Conservation (phyloP, 139 green algal genomes). For the Gonium pectorale region DNA sequence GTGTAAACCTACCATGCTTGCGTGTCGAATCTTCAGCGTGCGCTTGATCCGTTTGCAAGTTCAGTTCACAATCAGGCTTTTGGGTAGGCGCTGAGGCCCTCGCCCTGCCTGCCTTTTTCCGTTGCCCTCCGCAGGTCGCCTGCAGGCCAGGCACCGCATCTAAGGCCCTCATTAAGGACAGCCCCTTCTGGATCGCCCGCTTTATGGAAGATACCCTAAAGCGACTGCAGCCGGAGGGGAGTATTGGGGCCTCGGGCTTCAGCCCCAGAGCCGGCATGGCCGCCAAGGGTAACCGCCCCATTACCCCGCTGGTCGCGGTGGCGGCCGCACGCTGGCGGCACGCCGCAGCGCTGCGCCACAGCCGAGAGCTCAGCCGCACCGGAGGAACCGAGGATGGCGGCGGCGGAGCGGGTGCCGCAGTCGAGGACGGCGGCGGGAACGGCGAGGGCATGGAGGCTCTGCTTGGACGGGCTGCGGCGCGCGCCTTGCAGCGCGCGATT, state of each 20-base stretch:
- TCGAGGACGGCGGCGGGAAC: not conserved
- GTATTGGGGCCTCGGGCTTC: not conserved
- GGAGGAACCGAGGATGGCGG: not conserved
- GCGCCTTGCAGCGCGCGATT: constrained; percentile 11
- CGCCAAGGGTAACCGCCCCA: too few relatives aligned
- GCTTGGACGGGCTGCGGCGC: constrained; percentile 49
- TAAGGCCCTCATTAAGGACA: constrained; percentile 29
- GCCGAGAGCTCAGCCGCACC: not conserved
- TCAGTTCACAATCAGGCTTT: too few relatives aligned
- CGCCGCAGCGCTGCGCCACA: not conserved
- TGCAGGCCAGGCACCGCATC: too few relatives aligned
- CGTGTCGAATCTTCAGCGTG: too few relatives aligned
- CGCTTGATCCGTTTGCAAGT: too few relatives aligned
- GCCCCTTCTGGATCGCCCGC: constrained; percentile 46
- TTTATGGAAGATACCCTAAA: constrained; percentile 47
- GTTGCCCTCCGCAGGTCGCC: too few relatives aligned
- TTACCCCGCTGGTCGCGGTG: constrained; percentile 60
- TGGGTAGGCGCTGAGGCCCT: too few relatives aligned
- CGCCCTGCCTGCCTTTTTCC: too few relatives aligned
- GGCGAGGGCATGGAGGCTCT: constrained; percentile 54
- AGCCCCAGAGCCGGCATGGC: too few relatives aligned
- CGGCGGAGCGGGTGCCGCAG: not conserved
- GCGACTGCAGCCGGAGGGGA: not conserved
- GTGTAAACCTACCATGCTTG: too few relatives aligned
- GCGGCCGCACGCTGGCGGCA: constrained; percentile 58